Base-by-base conservation (phyloP, 495 filamentous ascomycete species). In the Penicillium mononematosum region DNA sequence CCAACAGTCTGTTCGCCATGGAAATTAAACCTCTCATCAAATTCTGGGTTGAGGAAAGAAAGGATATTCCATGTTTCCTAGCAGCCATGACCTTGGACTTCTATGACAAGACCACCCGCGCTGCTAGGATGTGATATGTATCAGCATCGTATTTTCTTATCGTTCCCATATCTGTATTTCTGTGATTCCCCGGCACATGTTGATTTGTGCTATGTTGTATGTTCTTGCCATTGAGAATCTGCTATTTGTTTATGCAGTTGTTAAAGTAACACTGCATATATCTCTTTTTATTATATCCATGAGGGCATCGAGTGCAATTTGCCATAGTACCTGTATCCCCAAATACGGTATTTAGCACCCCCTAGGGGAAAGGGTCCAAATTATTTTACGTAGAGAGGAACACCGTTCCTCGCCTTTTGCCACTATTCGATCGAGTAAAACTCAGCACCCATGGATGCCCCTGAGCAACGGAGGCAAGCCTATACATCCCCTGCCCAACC, bases 11-110 rank as follows among this genome's bases (percentile, higher is more conserved):
- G 27, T 98, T 98, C 73, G 93, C 91, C 24, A 75, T 83, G 58
- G 85, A 91, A 71, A 94, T 98, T 32, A 83, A 81, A 61, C 87
- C 88, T 51, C 80, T 90, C 47, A 90, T 96, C 63, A 83, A 87
- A 66, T 96, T 95, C 71, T 98, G 94, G 94, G 92, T 96, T 2
- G 86, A 93, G 65, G 89, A 90, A 66, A 82, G 87, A 75, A 88
- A 90, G 53, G 91, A 89, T 67, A 93, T 98, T 49, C 94, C 94
- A 48, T 92, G 92, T 53, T 92, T 98, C 68, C 69, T 98, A 53
- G 92, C 93, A 7, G 91, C 91, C 20, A 79, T 92, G 75, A 95
- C 91, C 34, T 68, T 96, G 64, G 90, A 96, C 74, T 94, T 95
- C 73, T 96, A 87, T 68, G 93, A 96, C 64, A 92, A 91, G 78